Evolutionary conservation across 768 basidiomycete genomes (phyloP), one percentile per base, ranked within the genome.

Genomic region (Termitomyces eurrhizus): DNA sequence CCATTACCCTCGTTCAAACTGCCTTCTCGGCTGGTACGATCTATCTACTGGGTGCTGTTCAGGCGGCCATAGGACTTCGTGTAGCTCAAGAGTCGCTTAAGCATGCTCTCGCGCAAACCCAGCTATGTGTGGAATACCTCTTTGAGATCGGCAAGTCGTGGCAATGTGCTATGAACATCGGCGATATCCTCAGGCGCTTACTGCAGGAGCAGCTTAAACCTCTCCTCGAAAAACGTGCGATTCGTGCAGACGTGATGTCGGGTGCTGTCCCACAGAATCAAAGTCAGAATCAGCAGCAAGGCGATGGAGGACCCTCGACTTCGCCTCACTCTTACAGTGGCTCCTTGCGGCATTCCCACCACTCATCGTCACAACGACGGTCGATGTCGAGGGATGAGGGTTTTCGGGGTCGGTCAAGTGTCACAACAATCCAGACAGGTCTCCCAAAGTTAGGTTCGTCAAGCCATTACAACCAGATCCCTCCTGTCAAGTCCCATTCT

Each of bases 1-100:
- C 84, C 4, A 78, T 86, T 60, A 83, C 83, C 13, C 70, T 84
- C 44, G 76, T 83, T 21, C 86, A 87, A 68, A 77, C 80, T 37
- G 72, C 80, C 21, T 87, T 86, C 71, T 80, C 81, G 5, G 83
- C 85, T 1, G 86, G 84, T 16, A 86, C 83, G 4, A 77, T 84
- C 8, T 85, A 79, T 65, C 77, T 86, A 16, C 75, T 85, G 44
- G 74, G 76, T 21, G 82, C 83, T 18, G 78, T 83, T 59, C 80
- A 83, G 67, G 81, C 83, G 1, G 76, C 76, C n/a, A 77, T 79
- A 32, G 75, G 77, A 29, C 68, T 77, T 6, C 80, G 83, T 4
- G 72, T 80, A 3, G 82, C 80, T 0, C 72, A 77, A 57, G 79
- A 80, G 61, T 76, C 81, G 2, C 75, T 83, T 29, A 72, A 75